Evolutionary conservation across 2,329 filamentous ascomycete species (phyloP).

Genomic region (Apiospora marii): DNA sequence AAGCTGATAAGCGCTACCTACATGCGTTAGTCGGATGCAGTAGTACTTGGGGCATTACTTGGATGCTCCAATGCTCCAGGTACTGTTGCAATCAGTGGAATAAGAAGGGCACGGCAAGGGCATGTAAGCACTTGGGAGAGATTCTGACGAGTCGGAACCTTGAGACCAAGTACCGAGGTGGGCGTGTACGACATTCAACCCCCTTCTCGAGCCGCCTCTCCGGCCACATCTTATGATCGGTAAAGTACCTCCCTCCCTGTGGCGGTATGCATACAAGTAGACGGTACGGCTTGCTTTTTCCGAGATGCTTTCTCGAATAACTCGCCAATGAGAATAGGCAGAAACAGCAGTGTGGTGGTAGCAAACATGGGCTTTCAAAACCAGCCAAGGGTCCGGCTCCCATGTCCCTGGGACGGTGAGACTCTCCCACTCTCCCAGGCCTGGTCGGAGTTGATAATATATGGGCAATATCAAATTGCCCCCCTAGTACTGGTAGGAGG

Average conservation of each 20-base stretch:
- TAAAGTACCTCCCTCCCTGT: neutral
- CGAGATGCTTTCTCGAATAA: neutral
- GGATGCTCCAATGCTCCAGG: neutral
- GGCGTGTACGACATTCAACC: conserved; percentile 19
- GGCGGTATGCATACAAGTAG: neutral
- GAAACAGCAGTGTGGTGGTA: conserved; percentile 3
- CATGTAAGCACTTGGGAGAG: conserved; percentile 8
- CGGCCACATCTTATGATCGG: conserved; percentile 9
- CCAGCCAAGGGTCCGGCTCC: conserved; percentile 1
- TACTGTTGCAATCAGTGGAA: conserved; percentile 7
- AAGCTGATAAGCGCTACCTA: conserved; percentile 19
- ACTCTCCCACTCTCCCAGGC: neutral
- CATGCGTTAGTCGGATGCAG: neutral
- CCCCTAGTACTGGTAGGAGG: neutral
- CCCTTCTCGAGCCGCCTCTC: conserved; percentile 21
- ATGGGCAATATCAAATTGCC: neutral
- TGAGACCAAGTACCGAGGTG: conserved; percentile 13
- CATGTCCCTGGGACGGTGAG: conserved; percentile 10
- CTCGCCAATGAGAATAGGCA: conserved; percentile 19
- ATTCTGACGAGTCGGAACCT: conserved; percentile 18
- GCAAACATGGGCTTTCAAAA: neutral
- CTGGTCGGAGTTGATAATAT: neutral
- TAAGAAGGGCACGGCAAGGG: conserved; percentile 9
- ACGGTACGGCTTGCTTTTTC: conserved; percentile 1
- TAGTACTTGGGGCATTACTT: conserved; percentile 3